These are phyloP conservation scores for Corymbia calophylla DNA, from an alignment of 441 rosid genomes.

Conservation along the genomic window DNA sequence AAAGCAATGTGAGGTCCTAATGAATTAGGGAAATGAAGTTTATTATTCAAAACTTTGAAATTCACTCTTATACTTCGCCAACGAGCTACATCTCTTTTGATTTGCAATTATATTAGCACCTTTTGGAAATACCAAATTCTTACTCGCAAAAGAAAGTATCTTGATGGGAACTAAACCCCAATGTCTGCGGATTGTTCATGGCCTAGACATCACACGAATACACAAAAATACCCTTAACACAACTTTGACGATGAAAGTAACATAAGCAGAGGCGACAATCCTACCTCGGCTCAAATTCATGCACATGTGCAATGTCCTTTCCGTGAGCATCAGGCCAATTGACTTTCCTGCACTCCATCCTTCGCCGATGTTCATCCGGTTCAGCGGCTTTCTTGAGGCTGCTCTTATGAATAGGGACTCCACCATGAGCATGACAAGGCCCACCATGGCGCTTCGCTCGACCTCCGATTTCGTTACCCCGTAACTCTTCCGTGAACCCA, in stretches of 20 bases:
- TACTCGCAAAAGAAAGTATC: not conserved
- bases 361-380: slow-evolving; percentile 13
- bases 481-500: slow-evolving; percentile 17
- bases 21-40: not conserved
- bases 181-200: not conserved
- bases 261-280: not conserved
- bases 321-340: slow-evolving; percentile 82
- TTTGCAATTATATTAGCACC: not conserved
- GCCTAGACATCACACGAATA: not conserved
- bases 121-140: not conserved
- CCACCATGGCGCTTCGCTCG: slow-evolving; percentile 14
- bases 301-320: slow-evolving; percentile 70
- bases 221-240: not conserved
- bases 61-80: not conserved
- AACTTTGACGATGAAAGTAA: not conserved
- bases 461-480: not conserved
- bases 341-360: slow-evolving; percentile 51
- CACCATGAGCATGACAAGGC: slow-evolving; percentile 28
- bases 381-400: slow-evolving; percentile 37
- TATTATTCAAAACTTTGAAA: not conserved
- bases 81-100: not conserved
- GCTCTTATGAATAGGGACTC: slow-evolving; percentile 31
- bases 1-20: not conserved
- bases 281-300: slow-evolving; percentile 72
- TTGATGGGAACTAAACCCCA: not conserved